A percentile compares a stretch with the other conserved stretches of the same genome.
phyloP scores from a whole-genome alignment of 495 filamentous ascomycete species.

The Lentithecium fluviatile region DNA sequence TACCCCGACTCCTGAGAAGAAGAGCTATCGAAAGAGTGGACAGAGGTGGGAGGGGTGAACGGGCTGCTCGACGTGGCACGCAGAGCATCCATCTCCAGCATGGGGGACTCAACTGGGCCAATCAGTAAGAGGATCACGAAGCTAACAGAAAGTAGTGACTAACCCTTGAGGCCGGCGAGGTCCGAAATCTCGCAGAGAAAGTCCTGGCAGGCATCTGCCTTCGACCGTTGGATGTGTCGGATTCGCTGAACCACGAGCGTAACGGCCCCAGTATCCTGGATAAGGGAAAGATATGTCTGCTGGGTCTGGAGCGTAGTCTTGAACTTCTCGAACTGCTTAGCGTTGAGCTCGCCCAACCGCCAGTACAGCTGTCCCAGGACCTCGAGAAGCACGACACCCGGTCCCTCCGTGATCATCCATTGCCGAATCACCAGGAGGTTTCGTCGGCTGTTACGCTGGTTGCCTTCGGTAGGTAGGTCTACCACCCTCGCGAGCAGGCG shows the following conservation, averaged over 20 bases:
- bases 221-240: constrained; percentile 28
- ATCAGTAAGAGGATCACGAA: constrained; percentile 8
- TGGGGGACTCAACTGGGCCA: constrained; percentile 19
- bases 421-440: constrained; percentile 31
- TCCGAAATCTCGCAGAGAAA: constrained; percentile 28
- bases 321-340: constrained; percentile 32
- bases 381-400: constrained; percentile 28
- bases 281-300: constrained; percentile 18
- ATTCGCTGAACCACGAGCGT: constrained; percentile 27
- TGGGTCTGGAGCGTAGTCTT: constrained; percentile 18
- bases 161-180: constrained; percentile 24
- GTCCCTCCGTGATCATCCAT: constrained; percentile 30
- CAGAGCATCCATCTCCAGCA: constrained; percentile 20
- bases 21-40: constrained; percentile 13
- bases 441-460: constrained; percentile 28
- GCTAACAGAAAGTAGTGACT: neutral
- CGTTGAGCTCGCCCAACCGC: constrained; percentile 30
- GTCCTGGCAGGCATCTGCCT: constrained; percentile 32
- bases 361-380: constrained; percentile 31
- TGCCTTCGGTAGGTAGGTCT: constrained; percentile 28
- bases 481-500: constrained; percentile 27
- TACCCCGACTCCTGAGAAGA: constrained; percentile 15
- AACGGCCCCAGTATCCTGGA: constrained; percentile 19
- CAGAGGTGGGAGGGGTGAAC: constrained; percentile 8
- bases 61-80: constrained; percentile 22